A percentile compares a stretch with the other conserved stretches of the same genome.
Conservation (phyloP, 1,139 yeast species). For the Chernovozyma aurita region DNA sequence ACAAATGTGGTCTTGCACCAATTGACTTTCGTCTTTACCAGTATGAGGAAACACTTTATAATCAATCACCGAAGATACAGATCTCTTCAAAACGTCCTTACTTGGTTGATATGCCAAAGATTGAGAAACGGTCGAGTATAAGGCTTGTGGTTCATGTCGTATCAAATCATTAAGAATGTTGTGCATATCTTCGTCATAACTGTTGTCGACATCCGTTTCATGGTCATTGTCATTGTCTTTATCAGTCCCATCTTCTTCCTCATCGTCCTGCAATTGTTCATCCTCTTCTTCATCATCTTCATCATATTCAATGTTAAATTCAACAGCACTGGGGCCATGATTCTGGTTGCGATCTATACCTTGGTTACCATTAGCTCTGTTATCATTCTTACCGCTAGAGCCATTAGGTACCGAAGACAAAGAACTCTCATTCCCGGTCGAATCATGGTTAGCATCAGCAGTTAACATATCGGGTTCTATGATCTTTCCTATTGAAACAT, state of each 20-base stretch:
- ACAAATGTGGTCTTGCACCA: constrained; percentile 11
- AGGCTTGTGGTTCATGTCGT: constrained; percentile 12
- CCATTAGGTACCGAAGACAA: not conserved
- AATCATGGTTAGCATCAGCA: not conserved
- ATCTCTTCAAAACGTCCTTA: not conserved
- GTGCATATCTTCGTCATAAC: constrained; percentile 26
- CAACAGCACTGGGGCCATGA: not conserved
- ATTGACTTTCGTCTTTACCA: not conserved
- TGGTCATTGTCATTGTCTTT: not conserved
- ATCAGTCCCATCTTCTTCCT: constrained; percentile 10
- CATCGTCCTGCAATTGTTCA: not conserved
- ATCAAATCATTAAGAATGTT: constrained; percentile 23
- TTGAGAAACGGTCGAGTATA: constrained; percentile 3
- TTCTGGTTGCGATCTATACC: not conserved
- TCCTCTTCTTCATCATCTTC: not conserved
- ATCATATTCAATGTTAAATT: not conserved
- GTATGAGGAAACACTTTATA: constrained; percentile 1
- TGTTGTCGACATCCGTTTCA: not conserved
- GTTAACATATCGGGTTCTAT: not conserved
- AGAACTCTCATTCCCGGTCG: not conserved
- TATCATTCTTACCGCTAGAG: not conserved
- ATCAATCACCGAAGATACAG: not conserved
- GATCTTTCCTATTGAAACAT: constrained; percentile 1
- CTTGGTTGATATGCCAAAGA: not conserved
- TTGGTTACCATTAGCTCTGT: not conserved